phyloP scores from a whole-genome alignment of 495 filamentous ascomycete genomes.

The Trichoderma asperelloides region DNA sequence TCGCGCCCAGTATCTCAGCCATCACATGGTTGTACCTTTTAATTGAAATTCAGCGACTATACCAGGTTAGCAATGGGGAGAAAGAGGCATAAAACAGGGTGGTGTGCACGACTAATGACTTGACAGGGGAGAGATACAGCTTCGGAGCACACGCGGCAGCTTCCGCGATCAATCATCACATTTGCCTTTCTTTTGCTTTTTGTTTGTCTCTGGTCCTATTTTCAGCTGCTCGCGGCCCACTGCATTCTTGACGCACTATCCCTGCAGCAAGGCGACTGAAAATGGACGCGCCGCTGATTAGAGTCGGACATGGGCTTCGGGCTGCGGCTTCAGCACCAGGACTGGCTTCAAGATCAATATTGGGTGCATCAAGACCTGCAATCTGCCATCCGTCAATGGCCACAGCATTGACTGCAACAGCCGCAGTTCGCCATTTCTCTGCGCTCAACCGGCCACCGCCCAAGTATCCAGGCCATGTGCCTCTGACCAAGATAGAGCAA shows the following conservation, averaged over 20 bases:
- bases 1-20: too few relatives aligned
- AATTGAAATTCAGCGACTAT: background rate
- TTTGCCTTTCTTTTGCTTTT: background rate
- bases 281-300: background rate
- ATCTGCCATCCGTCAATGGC: background rate
- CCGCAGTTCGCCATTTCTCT: constrained; percentile 47
- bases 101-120: background rate
- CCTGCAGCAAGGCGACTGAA: background rate
- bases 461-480: constrained; percentile 87
- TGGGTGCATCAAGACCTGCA: background rate
- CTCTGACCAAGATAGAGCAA: constrained; percentile 69
- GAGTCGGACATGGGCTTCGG: background rate
- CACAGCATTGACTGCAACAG: background rate
- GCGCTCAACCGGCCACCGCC: constrained; percentile 71
- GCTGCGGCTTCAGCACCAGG: background rate
- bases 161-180: background rate
- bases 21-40: background rate
- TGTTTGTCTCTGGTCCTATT: background rate
- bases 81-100: background rate
- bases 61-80: background rate
- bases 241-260: background rate
- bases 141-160: background rate
- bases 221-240: background rate
- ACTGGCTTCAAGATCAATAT: background rate
- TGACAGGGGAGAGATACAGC: background rate